A percentile compares a stretch with the other conserved stretches of the same genome.
Conservation (phyloP, 2,329 filamentous ascomycete species). For the Claviceps monticola region DNA sequence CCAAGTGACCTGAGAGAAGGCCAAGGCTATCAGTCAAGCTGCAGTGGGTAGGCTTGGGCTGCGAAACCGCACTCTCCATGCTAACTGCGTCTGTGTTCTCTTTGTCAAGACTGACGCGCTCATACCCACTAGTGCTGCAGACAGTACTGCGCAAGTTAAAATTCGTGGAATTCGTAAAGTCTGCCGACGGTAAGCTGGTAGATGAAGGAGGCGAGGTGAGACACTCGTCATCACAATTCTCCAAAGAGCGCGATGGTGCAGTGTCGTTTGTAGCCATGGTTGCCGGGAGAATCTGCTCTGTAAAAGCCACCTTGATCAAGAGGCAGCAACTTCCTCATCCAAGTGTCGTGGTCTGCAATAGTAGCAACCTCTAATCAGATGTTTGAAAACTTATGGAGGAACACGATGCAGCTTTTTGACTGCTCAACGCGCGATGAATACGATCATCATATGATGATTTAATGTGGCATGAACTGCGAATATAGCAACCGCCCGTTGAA, state of each 20-base stretch:
- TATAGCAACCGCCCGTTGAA: too few species aligned
- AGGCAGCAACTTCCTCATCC: not conserved
- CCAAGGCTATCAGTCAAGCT: not conserved
- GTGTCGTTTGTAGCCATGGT: not conserved
- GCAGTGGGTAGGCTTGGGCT: not conserved
- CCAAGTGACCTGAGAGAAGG: not conserved
- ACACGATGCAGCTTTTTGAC: too few species aligned
- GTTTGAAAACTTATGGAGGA: too few species aligned
- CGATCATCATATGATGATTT: too few species aligned
- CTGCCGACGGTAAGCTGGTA: not conserved
- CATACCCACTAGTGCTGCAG: not conserved
- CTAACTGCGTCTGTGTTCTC: not conserved
- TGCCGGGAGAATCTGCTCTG: not conserved
- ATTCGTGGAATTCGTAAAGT: not conserved
- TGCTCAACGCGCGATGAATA: too few species aligned
- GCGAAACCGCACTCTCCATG: not conserved
- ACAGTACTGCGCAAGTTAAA: not conserved
- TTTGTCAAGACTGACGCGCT: not conserved
- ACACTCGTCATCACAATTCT: not conserved
- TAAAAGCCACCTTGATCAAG: not conserved
- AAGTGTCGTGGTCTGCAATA: not conserved
- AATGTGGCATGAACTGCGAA: too few species aligned
- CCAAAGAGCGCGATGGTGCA: not conserved
- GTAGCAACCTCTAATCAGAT: not conserved
- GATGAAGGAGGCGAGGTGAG: not conserved